phyloP scores from a whole-genome alignment of 768 basidiomycete genomes.

The Kwoniella bestiolae region DNA sequence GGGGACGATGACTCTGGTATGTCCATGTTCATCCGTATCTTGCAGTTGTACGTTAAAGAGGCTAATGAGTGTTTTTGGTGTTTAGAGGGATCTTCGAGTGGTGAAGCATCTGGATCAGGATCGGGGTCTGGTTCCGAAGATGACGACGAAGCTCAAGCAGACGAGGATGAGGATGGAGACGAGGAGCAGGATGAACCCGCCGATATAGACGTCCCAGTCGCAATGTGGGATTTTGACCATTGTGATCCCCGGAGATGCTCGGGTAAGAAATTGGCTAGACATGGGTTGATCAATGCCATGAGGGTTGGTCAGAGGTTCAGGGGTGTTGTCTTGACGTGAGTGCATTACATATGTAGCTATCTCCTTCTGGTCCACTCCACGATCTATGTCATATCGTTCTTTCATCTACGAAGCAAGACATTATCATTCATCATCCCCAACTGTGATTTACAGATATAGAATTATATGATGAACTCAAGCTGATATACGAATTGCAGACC shows the following conservation, averaged over 20 bases:
- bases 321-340: conserved; percentile 92
- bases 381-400: too few species aligned
- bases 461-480: neutral
- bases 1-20: conserved; percentile 1
- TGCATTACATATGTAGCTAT: conserved; percentile 23
- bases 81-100: neutral
- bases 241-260: conserved; percentile 87
- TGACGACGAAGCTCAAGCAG: conserved; percentile 59
- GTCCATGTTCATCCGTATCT: too few species aligned
- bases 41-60: too few species aligned
- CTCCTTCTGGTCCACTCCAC: neutral
- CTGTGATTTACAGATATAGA: too few species aligned
- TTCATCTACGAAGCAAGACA: too few species aligned
- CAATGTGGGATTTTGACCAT: conserved; percentile 99
- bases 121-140: conserved; percentile 57
- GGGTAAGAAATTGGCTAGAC: conserved; percentile 86
- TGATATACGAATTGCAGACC: conserved; percentile 64
- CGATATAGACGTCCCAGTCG: conserved; percentile 69
- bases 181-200: conserved; percentile 53
- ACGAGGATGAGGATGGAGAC: conserved; percentile 59
- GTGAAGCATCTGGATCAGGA: neutral
- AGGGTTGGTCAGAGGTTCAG: conserved; percentile 82
- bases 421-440: too few species aligned
- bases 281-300: conserved; percentile 82
- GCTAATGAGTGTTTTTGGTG: too few species aligned